These are phyloP conservation scores for Acanthamoeba divionensis DNA, from an alignment of 208 protist species.

Conservation along the genomic window DNA sequence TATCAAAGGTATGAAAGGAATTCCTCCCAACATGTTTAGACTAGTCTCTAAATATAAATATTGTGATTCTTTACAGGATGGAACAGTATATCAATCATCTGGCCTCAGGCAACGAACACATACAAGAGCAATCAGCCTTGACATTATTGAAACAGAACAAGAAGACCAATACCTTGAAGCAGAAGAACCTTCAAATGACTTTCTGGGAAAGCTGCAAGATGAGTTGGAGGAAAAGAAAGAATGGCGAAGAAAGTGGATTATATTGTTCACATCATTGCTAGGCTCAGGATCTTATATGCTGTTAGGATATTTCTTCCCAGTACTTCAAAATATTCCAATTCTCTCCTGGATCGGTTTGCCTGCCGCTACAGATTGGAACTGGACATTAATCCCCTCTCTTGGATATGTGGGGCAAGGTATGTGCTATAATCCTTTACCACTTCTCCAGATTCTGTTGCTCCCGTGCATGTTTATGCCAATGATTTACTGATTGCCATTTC, in stretches of 20 bases:
- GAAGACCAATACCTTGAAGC: neutral
- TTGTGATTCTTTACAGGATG: too few relatives aligned
- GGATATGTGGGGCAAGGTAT: conserved; percentile 66
- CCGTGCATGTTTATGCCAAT: neutral
- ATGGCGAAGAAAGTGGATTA: conserved; percentile 58
- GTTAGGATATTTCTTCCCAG: conserved; percentile 58
- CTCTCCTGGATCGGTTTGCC: conserved; percentile 53
- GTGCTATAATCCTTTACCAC: neutral
- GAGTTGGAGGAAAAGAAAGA: neutral
- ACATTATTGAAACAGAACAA: too few relatives aligned
- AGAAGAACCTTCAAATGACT: too few relatives aligned
- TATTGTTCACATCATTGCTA: conserved; percentile 52
- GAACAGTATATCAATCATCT: too few relatives aligned
- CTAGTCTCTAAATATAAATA: too few relatives aligned
- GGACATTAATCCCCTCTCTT: conserved; percentile 64
- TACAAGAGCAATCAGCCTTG: neutral
- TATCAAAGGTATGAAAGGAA: too few relatives aligned
- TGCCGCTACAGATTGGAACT: conserved; percentile 43
- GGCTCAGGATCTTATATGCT: conserved; percentile 45
- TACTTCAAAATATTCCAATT: conserved; percentile 50
- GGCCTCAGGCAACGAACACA: too few relatives aligned
- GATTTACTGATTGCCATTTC: neutral
- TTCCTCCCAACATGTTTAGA: too few relatives aligned
- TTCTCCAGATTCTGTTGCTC: neutral
- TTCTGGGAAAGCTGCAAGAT: neutral